Evolutionary conservation across 192 early-diverging fungal species (phyloP).

Genomic region (Oehlia diaphana): DNA sequence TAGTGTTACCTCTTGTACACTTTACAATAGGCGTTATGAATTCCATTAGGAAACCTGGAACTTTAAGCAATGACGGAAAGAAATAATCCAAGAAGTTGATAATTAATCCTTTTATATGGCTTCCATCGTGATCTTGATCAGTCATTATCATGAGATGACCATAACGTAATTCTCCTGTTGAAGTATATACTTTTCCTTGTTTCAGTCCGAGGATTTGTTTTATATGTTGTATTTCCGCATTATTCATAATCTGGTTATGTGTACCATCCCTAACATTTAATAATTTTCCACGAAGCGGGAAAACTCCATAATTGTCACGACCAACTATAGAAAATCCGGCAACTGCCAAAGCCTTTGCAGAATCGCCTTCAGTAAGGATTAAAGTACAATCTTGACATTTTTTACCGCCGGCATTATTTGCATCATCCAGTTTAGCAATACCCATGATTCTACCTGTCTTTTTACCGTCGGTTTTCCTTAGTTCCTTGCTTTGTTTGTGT

Average conservation of each 20-base stretch:
- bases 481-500: slow-evolving; percentile 66
- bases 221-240: slow-evolving; percentile 85
- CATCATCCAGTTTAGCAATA: slow-evolving; percentile 93
- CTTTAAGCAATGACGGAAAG: slow-evolving; percentile 87
- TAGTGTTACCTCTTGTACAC: neutral
- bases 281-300: slow-evolving; percentile 94
- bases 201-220: slow-evolving; percentile 95
- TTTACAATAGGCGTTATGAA: slow-evolving; percentile 94
- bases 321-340: slow-evolving; percentile 86
- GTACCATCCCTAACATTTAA: slow-evolving; percentile 93
- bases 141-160: slow-evolving; percentile 98
- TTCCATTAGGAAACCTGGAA: slow-evolving; percentile 89
- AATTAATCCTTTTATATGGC: slow-evolving; percentile 95
- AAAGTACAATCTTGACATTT: slow-evolving; percentile 80
- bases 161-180: slow-evolving; percentile 78
- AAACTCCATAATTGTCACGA: slow-evolving; percentile 90
- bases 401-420: slow-evolving; percentile 83
- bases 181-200: slow-evolving; percentile 79
- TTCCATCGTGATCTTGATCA: slow-evolving; percentile 96
- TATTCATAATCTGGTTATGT: slow-evolving; percentile 66
- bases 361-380: slow-evolving; percentile 97
- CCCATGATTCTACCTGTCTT: slow-evolving; percentile 55
- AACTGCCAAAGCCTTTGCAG: slow-evolving; percentile 88
- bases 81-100: slow-evolving; percentile 96
- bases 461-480: slow-evolving; percentile 91